Evolutionary conservation across 768 basidiomycete genomes (phyloP), one percentile per base, ranked within the genome.

Genomic region (Termitomyces sp.): DNA sequence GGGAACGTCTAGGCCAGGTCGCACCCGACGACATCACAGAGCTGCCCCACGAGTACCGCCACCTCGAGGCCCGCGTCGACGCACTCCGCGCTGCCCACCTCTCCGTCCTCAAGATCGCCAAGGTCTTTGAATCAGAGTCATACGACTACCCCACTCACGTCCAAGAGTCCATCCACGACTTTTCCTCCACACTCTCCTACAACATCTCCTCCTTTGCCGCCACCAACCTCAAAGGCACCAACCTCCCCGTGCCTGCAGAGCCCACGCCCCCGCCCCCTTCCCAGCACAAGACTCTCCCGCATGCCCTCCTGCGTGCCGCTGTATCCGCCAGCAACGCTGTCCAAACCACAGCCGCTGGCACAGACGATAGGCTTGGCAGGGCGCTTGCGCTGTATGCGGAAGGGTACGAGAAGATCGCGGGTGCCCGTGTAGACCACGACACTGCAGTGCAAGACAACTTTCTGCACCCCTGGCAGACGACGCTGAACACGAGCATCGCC

Each of bases 251-350:
- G 2, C 91, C 92, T 18, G 56, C 63, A 29, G 72, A 81, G 3
- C 83, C 87, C 20, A 66, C 83, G 0, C 76, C 83, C 2, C 79
- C 83, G 24, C 73, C 76, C 2, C 68, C 75, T 0, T 4, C 41
- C 27, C 88, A 87, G 65, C 94, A 94, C 78, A 98, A 98, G 85
- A 98, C 97, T 0, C 88, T 98, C 53, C 92, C 97, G 0, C 97
- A 98, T 65, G 96, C 97, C 0, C 83, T 98, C 53, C 81, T 86
- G 20, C 88, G 97, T 51, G 88, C 95, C 0, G 85, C 94, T 0
- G 80, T 83, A 37, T 67, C 74, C 9, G 90, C 86, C 0, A 79
- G 85, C 2, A 69, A 69, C 5, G 71, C 74, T 12, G 65, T 89
- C 31, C 72, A 74, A 2, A 74, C 76, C 1, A 77, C 78, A 26